Base-by-base conservation (phyloP, 73 alveolate species). In the Blepharisma stoltei region DNA sequence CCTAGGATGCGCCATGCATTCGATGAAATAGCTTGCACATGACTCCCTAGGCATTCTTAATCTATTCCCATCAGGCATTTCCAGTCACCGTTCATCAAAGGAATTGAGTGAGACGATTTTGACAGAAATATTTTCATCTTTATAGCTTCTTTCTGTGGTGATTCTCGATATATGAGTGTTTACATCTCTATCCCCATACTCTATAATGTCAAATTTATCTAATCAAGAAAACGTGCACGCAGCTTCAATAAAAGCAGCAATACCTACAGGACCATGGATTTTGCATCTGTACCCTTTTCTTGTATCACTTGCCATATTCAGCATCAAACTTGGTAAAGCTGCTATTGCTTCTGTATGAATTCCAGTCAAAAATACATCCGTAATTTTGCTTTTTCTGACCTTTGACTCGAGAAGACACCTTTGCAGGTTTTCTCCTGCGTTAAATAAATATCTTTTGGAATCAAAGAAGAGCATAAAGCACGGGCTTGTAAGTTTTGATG, bases 191-290 rank as follows among this genome's bases (percentile, higher is more conserved):
- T 69, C 38, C 3, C 65, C 79, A 25, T 69, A 38, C 27, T 69
- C 79, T 1, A 44, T 44, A 38, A 18, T 18, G 46, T 69, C n/a
- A 43, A 69, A 69, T 9, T 38, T 14, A 18, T 44, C 41, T 9
- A 14, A 8, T 14, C 60, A 69, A 9, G 41, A 9, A 69, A 69
- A 44, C 9, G 79, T 69, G 4, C 67, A 37, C 32, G 38, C 18
- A 46, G 76, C 60, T 43, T 69, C n/a, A n/a, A 69, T 46, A 44
- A 38, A 69, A 7, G 11, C 43, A 38, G 27, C 21, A 1, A 69
- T 14, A 23, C 79, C 79, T 1, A 53, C 54, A 23, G 79, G 79
- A 4, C 79, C 79, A 44, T 44, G 65, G 27, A 69, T 25, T 37
- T 11, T 38, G n/a, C 79, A 14, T 25, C 21, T 37, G 23, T 9